These are phyloP conservation scores for Lenzites betulinus DNA, from an alignment of 768 basidiomycete species.

Conservation along the genomic window DNA sequence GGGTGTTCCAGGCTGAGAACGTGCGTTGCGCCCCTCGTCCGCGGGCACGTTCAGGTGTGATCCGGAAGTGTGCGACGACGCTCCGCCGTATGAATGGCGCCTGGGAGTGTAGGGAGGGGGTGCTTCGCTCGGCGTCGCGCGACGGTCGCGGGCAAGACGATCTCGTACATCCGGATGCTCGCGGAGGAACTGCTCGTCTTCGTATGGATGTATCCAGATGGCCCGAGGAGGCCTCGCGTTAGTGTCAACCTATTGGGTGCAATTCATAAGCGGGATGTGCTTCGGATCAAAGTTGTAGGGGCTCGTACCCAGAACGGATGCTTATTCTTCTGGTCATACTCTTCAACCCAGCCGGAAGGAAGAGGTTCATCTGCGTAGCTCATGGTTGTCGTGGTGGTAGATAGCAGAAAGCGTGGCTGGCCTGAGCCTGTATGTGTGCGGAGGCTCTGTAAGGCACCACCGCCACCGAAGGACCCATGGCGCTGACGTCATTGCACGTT, in stretches of 20 bases:
- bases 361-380: slow-evolving; percentile 39
- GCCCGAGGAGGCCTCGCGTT: slow-evolving; percentile 60
- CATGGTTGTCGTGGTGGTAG: slow-evolving; percentile 22
- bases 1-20: slow-evolving; percentile 24
- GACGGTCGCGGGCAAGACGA: slow-evolving; percentile 31
- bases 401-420: slow-evolving; percentile 10
- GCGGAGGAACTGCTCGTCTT: slow-evolving; percentile 63
- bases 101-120: slow-evolving; percentile 29
- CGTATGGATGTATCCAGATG: slow-evolving; percentile 74
- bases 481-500: slow-evolving; percentile 9
- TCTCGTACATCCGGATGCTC: slow-evolving; percentile 52
- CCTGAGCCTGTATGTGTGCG: no score
- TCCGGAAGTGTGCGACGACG: slow-evolving; percentile 5
- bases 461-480: neutral
- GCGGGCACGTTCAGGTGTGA: slow-evolving; percentile 15
- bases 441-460: neutral
- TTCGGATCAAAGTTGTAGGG: neutral
- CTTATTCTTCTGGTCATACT: slow-evolving; percentile 44
- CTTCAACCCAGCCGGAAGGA: slow-evolving; percentile 59
- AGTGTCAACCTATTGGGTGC: slow-evolving; percentile 57
- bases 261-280: neutral
- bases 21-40: slow-evolving; percentile 4
- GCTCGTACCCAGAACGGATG: slow-evolving; percentile 52
- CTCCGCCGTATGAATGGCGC: slow-evolving; percentile 32
- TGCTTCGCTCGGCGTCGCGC: slow-evolving; percentile 14